Conservation (phyloP, 805 yeast genomes). For the Saturnispora mendoncae region DNA sequence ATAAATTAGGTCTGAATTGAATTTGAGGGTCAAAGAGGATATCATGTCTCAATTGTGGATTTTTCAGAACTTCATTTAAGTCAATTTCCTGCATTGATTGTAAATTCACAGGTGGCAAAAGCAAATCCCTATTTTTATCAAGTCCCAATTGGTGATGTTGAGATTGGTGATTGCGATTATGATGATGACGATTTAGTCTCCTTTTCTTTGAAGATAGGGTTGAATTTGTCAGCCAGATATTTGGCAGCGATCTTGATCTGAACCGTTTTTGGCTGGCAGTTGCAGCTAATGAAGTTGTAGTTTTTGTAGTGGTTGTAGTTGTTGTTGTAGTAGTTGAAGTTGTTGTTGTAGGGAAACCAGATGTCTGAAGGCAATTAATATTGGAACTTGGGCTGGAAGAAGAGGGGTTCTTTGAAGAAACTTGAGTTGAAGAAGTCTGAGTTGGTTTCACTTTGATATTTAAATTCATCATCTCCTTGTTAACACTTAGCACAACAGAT, state of each 20-base stretch:
- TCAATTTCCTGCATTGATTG: conserved; percentile 81
- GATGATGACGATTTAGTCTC: background rate
- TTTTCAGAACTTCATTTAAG: conserved; percentile 76
- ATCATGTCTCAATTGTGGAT: conserved; percentile 90
- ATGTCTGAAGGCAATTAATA: too few relatives aligned
- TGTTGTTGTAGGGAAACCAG: background rate
- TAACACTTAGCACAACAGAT: conserved; percentile 21
- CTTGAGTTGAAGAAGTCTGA: background rate
- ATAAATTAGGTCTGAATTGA: conserved; percentile 85
- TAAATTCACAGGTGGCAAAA: conserved; percentile 72
- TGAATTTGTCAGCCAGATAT: conserved; percentile 27
- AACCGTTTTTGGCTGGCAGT: conserved; percentile 21
- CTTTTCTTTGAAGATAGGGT: too few relatives aligned
- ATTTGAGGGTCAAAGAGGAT: conserved; percentile 85
- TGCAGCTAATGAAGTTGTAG: conserved; percentile 3
- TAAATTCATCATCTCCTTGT: background rate
- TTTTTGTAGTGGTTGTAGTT: background rate
- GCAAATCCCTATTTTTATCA: conserved; percentile 13
- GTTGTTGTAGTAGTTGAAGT: background rate
- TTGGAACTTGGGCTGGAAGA: too few relatives aligned
- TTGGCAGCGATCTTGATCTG: conserved; percentile 30
- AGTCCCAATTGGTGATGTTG: conserved; percentile 1
- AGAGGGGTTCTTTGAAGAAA: too few relatives aligned
- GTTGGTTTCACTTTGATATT: background rate
- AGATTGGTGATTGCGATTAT: conserved; percentile 2